These are phyloP conservation scores for Penicillium sp. DNA, from an alignment of 2,329 filamentous ascomycete species.

Conservation along the genomic window DNA sequence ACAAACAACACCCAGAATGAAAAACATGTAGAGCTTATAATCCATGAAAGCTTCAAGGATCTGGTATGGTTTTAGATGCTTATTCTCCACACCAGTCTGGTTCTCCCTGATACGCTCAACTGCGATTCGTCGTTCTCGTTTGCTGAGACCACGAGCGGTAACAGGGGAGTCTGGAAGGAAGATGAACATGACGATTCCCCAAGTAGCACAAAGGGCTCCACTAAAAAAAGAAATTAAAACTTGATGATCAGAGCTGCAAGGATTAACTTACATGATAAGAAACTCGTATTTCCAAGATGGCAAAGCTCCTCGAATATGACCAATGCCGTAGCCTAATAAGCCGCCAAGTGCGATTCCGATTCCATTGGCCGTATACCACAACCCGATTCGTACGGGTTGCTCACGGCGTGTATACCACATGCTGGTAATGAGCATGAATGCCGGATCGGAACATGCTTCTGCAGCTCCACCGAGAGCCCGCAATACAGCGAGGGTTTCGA, in stretches of 20 bases:
- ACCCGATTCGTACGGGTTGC: slow-evolving; percentile 60
- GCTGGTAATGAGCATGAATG: slow-evolving; percentile 63
- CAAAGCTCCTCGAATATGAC: slow-evolving; percentile 58
- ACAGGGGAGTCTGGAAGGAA: slow-evolving; percentile 14
- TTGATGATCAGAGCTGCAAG: accelerated
- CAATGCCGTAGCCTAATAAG: slow-evolving; percentile 59
- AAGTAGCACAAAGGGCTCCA: slow-evolving; percentile 56
- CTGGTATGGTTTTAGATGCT: slow-evolving; percentile 56
- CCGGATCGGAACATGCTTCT: slow-evolving; percentile 58
- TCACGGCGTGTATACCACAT: slow-evolving; percentile 67
- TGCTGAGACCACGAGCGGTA: not conserved
- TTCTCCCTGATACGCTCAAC: slow-evolving; percentile 11
- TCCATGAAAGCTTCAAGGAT: slow-evolving; percentile 58
- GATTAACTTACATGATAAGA: slow-evolving; percentile 53
- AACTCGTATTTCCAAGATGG: slow-evolving; percentile 69
- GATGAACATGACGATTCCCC: slow-evolving; percentile 60
- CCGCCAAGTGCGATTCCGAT: slow-evolving; percentile 61
- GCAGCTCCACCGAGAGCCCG: slow-evolving; percentile 58
- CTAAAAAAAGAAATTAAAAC: slow-evolving; percentile 16
- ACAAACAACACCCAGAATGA: slow-evolving; percentile 51
- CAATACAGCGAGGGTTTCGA: slow-evolving; percentile 56
- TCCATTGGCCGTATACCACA: slow-evolving; percentile 62
- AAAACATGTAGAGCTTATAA: slow-evolving; percentile 61
- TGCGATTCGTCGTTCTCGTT: slow-evolving; percentile 5
- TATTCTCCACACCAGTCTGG: slow-evolving; percentile 46